These are phyloP conservation scores for Neolentinus lepideus DNA, from an alignment of 1,284 basidiomycete species.

Conservation along the genomic window DNA sequence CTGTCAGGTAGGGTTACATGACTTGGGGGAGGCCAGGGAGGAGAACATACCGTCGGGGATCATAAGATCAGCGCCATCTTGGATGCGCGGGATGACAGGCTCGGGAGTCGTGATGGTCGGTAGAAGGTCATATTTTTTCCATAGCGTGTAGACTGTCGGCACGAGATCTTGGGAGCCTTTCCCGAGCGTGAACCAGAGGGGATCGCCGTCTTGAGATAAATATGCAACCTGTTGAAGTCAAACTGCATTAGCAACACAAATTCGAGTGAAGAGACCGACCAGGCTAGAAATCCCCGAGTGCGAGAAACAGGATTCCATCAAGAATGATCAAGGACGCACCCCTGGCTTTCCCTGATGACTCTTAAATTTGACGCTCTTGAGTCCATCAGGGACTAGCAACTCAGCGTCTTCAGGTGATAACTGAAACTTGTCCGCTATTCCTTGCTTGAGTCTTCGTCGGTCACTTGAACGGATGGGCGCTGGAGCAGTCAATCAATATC, in stretches of 20 bases:
- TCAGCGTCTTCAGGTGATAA: slow-evolving; percentile 48
- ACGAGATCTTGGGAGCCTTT: slow-evolving; percentile 60
- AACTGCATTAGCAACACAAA: too few species aligned
- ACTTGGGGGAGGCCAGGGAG: slow-evolving; percentile 1
- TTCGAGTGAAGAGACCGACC: too few species aligned
- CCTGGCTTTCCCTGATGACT: slow-evolving; percentile 57
- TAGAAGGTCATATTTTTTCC: slow-evolving; percentile 61
- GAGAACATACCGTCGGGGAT: slow-evolving; percentile 61
- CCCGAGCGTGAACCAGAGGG: slow-evolving; percentile 77
- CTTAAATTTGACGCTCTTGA: slow-evolving; percentile 57
- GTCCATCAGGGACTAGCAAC: slow-evolving; percentile 61
- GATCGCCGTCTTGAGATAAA: slow-evolving; percentile 63
- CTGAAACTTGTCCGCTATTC: slow-evolving; percentile 39
- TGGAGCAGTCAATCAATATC: slow-evolving; percentile 13
- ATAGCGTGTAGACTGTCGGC: slow-evolving; percentile 70
- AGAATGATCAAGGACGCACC: slow-evolving; percentile 30
- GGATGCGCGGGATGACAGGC: slow-evolving; percentile 54
- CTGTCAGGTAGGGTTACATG: too few species aligned
- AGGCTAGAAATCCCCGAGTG: too few species aligned
- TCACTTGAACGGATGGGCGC: slow-evolving; percentile 67
- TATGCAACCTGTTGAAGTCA: slow-evolving; percentile 60
- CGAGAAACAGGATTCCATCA: not conserved
- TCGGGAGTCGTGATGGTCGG: slow-evolving; percentile 60
- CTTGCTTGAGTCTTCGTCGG: slow-evolving; percentile 58
- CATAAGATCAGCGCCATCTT: slow-evolving; percentile 74